Base-by-base conservation (phyloP, 164 flowering plant species). In the Cinnamomum chago region DNA sequence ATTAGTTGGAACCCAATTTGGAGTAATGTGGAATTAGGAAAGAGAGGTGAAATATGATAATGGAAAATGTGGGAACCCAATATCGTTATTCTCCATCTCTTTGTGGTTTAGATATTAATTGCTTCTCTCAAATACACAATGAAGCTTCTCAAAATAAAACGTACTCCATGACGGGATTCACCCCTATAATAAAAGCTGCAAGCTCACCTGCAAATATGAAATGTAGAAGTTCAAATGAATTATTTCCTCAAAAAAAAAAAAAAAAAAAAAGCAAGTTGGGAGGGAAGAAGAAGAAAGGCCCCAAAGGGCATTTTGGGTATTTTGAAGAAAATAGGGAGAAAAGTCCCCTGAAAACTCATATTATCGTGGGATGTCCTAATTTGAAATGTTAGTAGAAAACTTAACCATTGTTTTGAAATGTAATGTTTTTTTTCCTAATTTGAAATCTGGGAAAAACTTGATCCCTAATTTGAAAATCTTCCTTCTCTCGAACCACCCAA, bases 111-210 rank as follows among this genome's bases (percentile, higher is more conserved):
- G 0, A 81, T 67, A 20, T 93, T 92, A 22, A 90, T 69, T 0
- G 90, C 83, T 1, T 86, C 58, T 0, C 84, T 88, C 4, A 92
- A 55, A 70, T 90, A 92, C 5, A 86, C 84, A 10, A 93, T 90
- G 79, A 89, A 87, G 71, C 91, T 81, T 30, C 97, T 82, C 2
- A 92, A 84, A 0, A 92, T 88, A 35, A 35, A 35, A 7, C 10
- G 2, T 5, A 35, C 47, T 35, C 97, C 89, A 90, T 83, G 27
- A 92, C 79, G 7, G 90, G 85, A 74, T 92, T 92, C 5, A 93
- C 86, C 0, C 92, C 97, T 5, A 92, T 81, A 25, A 92, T 9
- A 66, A 86, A 92, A 3, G 90, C 94, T 27, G 85, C 88, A 47
- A 92, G 86, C 68, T 92, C 97, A 1, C 97, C 93, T 91, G 81